Percentiles rank a stretch among this genome's conserved stretches.
These are phyloP conservation scores for Heterobasidion occidentale DNA, from an alignment of 1,284 basidiomycete genomes.

Conservation along the genomic window DNA sequence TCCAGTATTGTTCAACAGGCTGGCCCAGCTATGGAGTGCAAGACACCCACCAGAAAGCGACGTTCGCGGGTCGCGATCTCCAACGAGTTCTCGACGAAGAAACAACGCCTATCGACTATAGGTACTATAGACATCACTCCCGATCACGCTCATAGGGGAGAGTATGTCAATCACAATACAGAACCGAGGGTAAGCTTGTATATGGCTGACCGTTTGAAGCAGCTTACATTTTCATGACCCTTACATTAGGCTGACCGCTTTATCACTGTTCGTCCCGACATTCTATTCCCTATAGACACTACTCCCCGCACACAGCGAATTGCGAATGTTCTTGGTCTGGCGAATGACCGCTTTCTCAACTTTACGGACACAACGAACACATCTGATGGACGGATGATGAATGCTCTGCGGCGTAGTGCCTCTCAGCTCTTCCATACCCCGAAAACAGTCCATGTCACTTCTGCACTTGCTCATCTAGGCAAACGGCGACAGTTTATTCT, in stretches of 20 bases:
- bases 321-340: conserved; percentile 36
- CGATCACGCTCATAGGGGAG: background rate
- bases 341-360: conserved; percentile 35
- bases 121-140: conserved; percentile 12
- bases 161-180: background rate
- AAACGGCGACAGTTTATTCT: conserved; percentile 37
- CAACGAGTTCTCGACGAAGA: conserved; percentile 26
- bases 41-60: conserved; percentile 12
- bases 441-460: conserved; percentile 25
- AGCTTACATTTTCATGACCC: background rate
- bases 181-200: conserved; percentile 1
- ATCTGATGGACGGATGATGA: conserved; percentile 24
- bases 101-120: conserved; percentile 19
- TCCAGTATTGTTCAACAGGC: background rate
- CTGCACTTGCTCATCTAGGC: conserved; percentile 33
- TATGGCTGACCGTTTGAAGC: background rate
- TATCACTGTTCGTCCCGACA: conserved; percentile 29
- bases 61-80: conserved; percentile 18
- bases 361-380: conserved; percentile 24
- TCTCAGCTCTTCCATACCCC: conserved; percentile 29
- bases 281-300: conserved; percentile 31
- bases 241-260: conserved; percentile 36
- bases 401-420: conserved; percentile 27
- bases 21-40: conserved; percentile 4
- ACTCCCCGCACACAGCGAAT: conserved; percentile 42